phyloP scores from a whole-genome alignment of 2,329 filamentous ascomycete genomes.

The Rutstroemia sp. region DNA sequence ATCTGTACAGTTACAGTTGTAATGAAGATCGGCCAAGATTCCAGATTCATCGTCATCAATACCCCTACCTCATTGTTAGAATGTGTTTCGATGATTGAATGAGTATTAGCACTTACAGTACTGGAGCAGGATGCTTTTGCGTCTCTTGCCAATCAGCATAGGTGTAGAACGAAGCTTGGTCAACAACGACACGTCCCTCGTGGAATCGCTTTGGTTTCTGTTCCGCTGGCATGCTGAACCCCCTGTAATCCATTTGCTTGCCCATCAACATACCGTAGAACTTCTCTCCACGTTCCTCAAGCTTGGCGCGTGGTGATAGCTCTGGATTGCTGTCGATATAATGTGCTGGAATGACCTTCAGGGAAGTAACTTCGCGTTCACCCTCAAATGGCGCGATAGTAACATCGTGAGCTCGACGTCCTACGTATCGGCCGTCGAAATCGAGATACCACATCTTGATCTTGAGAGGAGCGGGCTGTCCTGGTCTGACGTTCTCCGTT shows the following conservation, averaged over 20 bases:
- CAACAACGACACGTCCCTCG: slow-evolving; percentile 17
- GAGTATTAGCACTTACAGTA: background rate
- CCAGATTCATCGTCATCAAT: slow-evolving; percentile 19
- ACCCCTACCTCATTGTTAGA: background rate
- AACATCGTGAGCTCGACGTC: slow-evolving; percentile 19
- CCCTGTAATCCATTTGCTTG: slow-evolving; percentile 21
- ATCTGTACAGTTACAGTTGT: slow-evolving; percentile 16
- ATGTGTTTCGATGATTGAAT: background rate
- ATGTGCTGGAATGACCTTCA: slow-evolving; percentile 23
- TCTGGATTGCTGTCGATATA: slow-evolving; percentile 13
- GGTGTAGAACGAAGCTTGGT: slow-evolving; percentile 18
- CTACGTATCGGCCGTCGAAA: slow-evolving; percentile 24
- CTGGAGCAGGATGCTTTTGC: slow-evolving; percentile 14
- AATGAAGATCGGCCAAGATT: slow-evolving; percentile 16
- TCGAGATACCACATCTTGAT: slow-evolving; percentile 27
- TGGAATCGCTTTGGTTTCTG: slow-evolving; percentile 19
- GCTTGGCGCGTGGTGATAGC: slow-evolving; percentile 13
- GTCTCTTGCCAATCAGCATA: slow-evolving; percentile 19
- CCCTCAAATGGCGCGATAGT: slow-evolving; percentile 24
- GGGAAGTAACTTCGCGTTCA: slow-evolving; percentile 23
- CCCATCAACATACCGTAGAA: slow-evolving; percentile 20
- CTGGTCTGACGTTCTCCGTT: slow-evolving; percentile 7
- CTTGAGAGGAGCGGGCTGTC: slow-evolving; percentile 17
- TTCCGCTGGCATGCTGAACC: slow-evolving; percentile 17
- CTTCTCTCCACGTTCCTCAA: slow-evolving; percentile 20